These are phyloP conservation scores for Anastatica hierochuntica DNA, from an alignment of 345 rosid species.

Conservation along the genomic window DNA sequence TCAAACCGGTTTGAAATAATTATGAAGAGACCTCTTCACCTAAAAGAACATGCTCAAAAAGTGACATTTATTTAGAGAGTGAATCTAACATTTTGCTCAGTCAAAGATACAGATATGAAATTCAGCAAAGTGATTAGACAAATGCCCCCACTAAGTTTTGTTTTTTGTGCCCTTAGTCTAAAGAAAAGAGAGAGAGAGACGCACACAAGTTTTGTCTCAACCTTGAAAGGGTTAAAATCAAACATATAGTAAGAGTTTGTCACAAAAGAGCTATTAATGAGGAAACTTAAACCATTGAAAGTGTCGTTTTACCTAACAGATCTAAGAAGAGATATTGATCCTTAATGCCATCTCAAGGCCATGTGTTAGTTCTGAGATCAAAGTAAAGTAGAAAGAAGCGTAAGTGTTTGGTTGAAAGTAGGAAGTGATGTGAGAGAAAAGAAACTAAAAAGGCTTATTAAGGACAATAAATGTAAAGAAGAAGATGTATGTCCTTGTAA, in stretches of 20 bases:
- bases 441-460: conserved; percentile 5
- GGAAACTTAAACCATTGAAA: conserved; percentile 17
- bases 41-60: not conserved
- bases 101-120: conserved; percentile 8
- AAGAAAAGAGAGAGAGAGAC: not conserved
- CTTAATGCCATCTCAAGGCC: conserved; percentile 17
- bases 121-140: conserved; percentile 11
- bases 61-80: not conserved
- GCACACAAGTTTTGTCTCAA: conserved; percentile 2
- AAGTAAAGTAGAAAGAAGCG: conserved; percentile 15
- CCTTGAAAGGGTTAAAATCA: not conserved
- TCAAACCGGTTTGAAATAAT: not conserved
- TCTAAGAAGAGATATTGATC: conserved; percentile 7
- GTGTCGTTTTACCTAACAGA: conserved; percentile 21
- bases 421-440: conserved; percentile 9
- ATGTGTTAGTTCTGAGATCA: conserved; percentile 10
- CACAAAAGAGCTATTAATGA: conserved; percentile 15
- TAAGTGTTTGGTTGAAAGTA: conserved; percentile 12
- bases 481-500: conserved; percentile 14
- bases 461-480: conserved; percentile 12
- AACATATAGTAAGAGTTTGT: not conserved
- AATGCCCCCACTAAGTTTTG: conserved; percentile 11
- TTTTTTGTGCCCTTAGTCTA: not conserved
- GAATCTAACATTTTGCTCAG: not conserved
- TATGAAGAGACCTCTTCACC: not conserved